A percentile compares a stretch with the other conserved stretches of the same genome.
Evolutionary conservation across 2,329 filamentous ascomycete species (phyloP).

Genomic region (Lecanicillium sp.): DNA sequence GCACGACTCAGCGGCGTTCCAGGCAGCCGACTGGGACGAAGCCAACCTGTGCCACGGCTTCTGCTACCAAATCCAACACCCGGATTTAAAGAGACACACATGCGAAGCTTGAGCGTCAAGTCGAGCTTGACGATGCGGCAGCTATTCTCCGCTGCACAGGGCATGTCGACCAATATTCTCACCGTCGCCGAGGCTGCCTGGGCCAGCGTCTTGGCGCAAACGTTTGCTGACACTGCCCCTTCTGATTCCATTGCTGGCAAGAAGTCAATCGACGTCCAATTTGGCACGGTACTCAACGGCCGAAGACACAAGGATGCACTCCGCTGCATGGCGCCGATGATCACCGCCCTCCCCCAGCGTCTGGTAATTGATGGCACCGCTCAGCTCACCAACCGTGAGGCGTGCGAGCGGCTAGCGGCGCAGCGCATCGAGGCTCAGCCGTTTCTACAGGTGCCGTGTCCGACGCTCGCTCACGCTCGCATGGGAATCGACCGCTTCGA

Average conservation of each 20-base stretch:
- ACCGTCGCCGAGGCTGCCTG: constrained; percentile 9
- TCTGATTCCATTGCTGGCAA: neutral
- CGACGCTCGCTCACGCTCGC: constrained; percentile 8
- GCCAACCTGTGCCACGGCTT: constrained; percentile 2
- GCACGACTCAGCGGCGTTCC: constrained; percentile 7
- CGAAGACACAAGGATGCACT: constrained; percentile 7
- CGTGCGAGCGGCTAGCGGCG: constrained; percentile 4
- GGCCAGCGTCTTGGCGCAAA: constrained; percentile 9
- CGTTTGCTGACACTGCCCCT: neutral
- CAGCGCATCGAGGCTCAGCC: constrained; percentile 9
- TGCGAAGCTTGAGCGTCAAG: constrained; percentile 4
- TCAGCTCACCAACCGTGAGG: constrained; percentile 6
- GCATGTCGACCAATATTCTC: constrained; percentile 6
- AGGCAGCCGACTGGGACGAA: constrained; percentile 1
- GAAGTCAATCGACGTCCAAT: constrained; percentile 8
- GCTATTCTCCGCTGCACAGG: constrained; percentile 4
- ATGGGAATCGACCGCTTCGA: constrained; percentile 9
- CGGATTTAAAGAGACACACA: constrained; percentile 6
- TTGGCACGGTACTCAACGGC: constrained; percentile 9
- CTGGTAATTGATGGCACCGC: neutral
- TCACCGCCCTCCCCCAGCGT: constrained; percentile 8
- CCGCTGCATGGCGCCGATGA: constrained; percentile 9
- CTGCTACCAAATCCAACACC: neutral
- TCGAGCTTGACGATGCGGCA: constrained; percentile 6
- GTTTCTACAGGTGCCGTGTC: constrained; percentile 10